Evolutionary conservation across 306 rosid genomes (phyloP).

Genomic region (cucumber (Cucumis sativus)): DNA sequence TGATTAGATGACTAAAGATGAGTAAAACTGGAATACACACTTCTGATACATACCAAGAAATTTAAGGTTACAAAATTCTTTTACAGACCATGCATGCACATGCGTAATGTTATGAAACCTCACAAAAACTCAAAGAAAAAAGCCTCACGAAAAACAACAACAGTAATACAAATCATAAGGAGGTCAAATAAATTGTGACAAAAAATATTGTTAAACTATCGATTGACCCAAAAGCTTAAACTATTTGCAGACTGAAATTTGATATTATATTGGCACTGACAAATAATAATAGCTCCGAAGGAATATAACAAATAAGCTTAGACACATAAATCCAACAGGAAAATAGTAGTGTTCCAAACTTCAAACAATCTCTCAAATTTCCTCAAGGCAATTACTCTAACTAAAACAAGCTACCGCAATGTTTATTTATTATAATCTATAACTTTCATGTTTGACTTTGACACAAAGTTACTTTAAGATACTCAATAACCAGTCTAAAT

Average conservation of each 20-base stretch:
- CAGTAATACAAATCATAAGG: neutral
- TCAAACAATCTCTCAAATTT: neutral
- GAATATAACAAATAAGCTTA: neutral
- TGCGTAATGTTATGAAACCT: neutral
- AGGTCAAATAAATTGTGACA: neutral
- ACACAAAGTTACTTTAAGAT: neutral
- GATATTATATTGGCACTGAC: too few species aligned
- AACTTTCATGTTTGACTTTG: neutral
- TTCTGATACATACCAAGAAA: neutral
- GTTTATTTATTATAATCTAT: neutral
- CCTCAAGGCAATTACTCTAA: neutral
- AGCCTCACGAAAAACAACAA: neutral
- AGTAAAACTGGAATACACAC: neutral
- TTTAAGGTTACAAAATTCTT: neutral
- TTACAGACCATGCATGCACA: neutral
- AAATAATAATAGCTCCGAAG: neutral
- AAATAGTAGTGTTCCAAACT: neutral
- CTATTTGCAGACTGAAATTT: too few species aligned
- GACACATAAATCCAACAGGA: neutral
- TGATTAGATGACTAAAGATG: neutral
- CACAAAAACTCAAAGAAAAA: neutral
- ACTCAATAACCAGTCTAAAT: neutral
- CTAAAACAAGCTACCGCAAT: neutral
- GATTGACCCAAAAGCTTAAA: too few species aligned
- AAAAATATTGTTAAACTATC: neutral